Evolutionary conservation across 257 asterid genomes (phyloP).

Genomic region (Verbena officinalis): DNA sequence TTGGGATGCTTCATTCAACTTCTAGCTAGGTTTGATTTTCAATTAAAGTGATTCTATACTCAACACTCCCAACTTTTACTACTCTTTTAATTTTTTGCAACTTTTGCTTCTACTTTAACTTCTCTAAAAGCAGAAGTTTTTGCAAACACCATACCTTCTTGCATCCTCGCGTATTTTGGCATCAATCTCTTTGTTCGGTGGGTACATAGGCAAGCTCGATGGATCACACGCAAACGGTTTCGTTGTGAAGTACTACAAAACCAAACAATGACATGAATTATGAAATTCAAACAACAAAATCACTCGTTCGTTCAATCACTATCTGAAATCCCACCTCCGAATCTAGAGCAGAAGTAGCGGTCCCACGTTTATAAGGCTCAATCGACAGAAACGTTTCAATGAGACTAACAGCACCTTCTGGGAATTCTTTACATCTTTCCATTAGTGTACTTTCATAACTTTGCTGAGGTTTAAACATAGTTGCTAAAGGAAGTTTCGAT

Average conservation of each 20-base stretch:
- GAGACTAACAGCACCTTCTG: constrained; percentile 67
- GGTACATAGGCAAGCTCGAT: constrained; percentile 75
- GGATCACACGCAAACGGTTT: constrained; percentile 87
- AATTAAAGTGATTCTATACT: too few species aligned
- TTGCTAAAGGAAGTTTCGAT: constrained; percentile 73
- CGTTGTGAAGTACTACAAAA: constrained; percentile 66
- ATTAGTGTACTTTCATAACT: constrained; percentile 74
- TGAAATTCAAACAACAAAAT: background rate
- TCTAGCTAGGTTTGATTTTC: too few species aligned
- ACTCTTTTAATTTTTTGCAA: too few species aligned
- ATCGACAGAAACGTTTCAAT: constrained; percentile 69
- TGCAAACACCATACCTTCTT: too few species aligned
- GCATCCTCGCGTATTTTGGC: constrained; percentile 86
- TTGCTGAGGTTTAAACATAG: constrained; percentile 89
- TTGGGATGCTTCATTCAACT: too few species aligned
- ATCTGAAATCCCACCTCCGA: constrained; percentile 54
- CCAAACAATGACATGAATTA: background rate
- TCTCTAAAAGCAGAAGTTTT: too few species aligned
- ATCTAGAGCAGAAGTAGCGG: constrained; percentile 68
- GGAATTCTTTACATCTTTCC: constrained; percentile 85
- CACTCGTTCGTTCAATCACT: background rate
- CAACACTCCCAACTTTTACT: too few species aligned
- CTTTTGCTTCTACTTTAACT: too few species aligned
- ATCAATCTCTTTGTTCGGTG: constrained; percentile 95
- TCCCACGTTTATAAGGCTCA: constrained; percentile 76